phyloP scores from a whole-genome alignment of 441 rosid genomes.

The Pelargonium citronellum region DNA sequence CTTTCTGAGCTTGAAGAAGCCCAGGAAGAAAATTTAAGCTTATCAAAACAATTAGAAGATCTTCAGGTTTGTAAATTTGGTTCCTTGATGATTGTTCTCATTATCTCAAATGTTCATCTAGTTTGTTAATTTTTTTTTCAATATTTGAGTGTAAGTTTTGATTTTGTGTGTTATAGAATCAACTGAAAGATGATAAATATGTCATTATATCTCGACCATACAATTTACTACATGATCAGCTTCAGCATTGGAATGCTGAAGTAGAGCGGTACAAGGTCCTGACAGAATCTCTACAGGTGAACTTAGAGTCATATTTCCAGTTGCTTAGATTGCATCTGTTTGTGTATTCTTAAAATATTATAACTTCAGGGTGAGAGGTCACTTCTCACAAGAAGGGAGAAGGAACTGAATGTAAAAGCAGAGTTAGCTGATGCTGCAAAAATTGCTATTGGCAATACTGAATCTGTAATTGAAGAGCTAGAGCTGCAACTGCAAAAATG shows the following conservation, averaged over 20 bases:
- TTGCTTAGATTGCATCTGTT: constrained; percentile 22
- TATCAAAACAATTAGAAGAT: constrained; percentile 67
- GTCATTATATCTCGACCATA: constrained; percentile 63
- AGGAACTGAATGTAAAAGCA: constrained; percentile 57
- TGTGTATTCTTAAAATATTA: constrained; percentile 27
- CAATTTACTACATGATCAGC: constrained; percentile 66
- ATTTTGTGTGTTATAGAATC: constrained; percentile 45
- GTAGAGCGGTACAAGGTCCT: constrained; percentile 52
- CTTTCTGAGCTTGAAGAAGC: constrained; percentile 80
- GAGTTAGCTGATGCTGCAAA: constrained; percentile 72
- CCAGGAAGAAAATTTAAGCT: constrained; percentile 51
- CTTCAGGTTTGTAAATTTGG: constrained; percentile 51
- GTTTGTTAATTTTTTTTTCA: background rate
- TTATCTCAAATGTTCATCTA: constrained; percentile 13
- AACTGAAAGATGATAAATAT: constrained; percentile 74
- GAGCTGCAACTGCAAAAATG: constrained; percentile 71
- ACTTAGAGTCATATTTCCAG: constrained; percentile 22
- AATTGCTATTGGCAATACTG: constrained; percentile 40
- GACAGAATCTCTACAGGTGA: constrained; percentile 67
- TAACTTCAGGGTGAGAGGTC: constrained; percentile 74
- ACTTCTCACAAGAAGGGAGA: constrained; percentile 66
- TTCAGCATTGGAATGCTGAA: constrained; percentile 75
- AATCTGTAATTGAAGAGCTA: constrained; percentile 63
- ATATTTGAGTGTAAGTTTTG: constrained; percentile 12
- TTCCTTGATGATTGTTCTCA: constrained; percentile 15